Evolutionary conservation across 495 filamentous ascomycete genomes (phyloP).

Genomic region (Hypoxylon lienhwacheense): DNA sequence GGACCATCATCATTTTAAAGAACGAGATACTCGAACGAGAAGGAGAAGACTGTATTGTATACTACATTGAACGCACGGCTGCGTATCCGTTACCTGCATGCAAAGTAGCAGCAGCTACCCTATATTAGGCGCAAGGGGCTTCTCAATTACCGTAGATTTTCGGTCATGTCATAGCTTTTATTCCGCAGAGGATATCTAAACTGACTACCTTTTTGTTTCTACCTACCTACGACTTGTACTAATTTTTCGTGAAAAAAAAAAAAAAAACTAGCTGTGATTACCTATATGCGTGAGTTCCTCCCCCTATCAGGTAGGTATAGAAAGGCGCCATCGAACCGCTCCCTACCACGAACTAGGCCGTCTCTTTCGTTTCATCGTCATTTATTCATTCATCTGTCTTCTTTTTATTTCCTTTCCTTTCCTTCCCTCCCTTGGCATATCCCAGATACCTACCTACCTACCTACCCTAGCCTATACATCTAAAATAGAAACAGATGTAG

Average conservation of each 20-base stretch:
- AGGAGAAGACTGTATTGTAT: too few species aligned
- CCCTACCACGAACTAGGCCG: background rate
- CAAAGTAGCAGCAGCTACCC: background rate
- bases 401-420: background rate
- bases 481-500: too few species aligned
- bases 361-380: background rate
- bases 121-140: background rate
- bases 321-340: background rate
- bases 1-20: background rate
- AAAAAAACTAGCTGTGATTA: too few species aligned
- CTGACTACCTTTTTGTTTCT: constrained; percentile 1
- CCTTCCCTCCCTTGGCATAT: background rate
- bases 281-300: too few species aligned
- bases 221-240: background rate
- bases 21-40: background rate
- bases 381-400: background rate
- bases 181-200: constrained; percentile 10
- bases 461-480: background rate
- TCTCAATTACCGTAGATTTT: too few species aligned
- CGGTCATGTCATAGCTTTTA: background rate
- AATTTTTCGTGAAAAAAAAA: background rate
- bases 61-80: constrained; percentile 4
- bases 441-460: background rate
- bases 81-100: background rate
- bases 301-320: too few species aligned